Evolutionary conservation across 352 stramenopile species (phyloP).

Genomic region (Phytophthora crassamura): DNA sequence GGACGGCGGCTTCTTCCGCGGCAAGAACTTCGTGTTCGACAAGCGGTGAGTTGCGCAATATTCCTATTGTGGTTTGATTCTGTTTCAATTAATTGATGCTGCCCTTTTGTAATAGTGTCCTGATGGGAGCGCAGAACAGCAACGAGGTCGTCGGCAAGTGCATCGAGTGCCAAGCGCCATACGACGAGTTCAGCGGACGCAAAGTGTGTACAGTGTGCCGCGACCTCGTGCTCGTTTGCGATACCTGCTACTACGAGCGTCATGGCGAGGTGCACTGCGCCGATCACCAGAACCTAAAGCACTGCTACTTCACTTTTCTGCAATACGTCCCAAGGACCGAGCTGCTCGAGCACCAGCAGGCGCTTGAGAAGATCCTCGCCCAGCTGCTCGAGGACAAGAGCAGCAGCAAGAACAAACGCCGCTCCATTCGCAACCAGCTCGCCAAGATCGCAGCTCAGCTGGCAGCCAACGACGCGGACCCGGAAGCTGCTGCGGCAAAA

Average conservation of each 20-base stretch:
- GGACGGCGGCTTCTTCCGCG: conserved; percentile 70
- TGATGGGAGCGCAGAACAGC: conserved; percentile 60
- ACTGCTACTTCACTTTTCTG: conserved; percentile 76
- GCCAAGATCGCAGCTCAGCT: conserved; percentile 63
- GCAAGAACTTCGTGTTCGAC: conserved; percentile 86
- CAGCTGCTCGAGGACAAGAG: conserved; percentile 55
- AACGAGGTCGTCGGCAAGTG: conserved; percentile 78
- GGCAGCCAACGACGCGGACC: conserved; percentile 49
- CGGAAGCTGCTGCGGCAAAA: conserved; percentile 42
- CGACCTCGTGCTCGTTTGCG: conserved; percentile 74
- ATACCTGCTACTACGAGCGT: conserved; percentile 61
- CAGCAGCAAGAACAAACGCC: conserved; percentile 74
- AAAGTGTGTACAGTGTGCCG: conserved; percentile 80
- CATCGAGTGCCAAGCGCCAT: conserved; percentile 61
- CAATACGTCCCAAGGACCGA: conserved; percentile 63
- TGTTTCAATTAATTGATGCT: not conserved
- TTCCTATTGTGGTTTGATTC: not conserved
- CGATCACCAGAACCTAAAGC: conserved; percentile 76
- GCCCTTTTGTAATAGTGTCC: conserved; percentile 48
- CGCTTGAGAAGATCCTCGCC: conserved; percentile 61
- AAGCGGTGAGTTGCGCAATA: conserved; percentile 54
- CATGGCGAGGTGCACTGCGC: conserved; percentile 78
- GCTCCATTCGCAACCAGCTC: conserved; percentile 74
- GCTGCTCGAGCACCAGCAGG: conserved; percentile 49
- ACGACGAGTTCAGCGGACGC: conserved; percentile 71